These are phyloP conservation scores for Cichorium intybus DNA, from an alignment of 140 eudicot genomes.

Conservation along the genomic window DNA sequence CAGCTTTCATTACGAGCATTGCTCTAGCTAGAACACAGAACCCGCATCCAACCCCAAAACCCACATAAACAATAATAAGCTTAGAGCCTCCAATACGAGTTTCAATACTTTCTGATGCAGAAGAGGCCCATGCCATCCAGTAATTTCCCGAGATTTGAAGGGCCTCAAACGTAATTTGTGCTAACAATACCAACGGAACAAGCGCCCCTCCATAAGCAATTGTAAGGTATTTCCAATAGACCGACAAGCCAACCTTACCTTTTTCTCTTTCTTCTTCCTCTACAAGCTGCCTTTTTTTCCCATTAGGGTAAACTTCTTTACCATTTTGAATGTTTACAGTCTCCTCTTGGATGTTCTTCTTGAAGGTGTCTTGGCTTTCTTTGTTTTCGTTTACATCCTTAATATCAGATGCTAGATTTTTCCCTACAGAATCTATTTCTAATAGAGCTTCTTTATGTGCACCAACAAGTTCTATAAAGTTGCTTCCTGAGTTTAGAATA, in stretches of 20 bases:
- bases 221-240: conserved; percentile 82
- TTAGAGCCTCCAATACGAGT: conserved; percentile 18
- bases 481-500: conserved; percentile 61
- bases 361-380: neutral
- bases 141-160: conserved; percentile 81
- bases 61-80: conserved; percentile 59
- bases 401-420: conserved; percentile 1
- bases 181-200: conserved; percentile 58
- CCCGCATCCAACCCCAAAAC: conserved; percentile 67
- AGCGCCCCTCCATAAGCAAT: conserved; percentile 80
- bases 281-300: conserved; percentile 56
- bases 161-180: conserved; percentile 54
- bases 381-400: conserved; percentile 5
- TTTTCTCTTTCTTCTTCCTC: conserved; percentile 87
- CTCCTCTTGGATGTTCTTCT: conserved; percentile 12
- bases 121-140: conserved; percentile 95
- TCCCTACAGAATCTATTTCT: conserved; percentile 47
- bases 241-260: conserved; percentile 60
- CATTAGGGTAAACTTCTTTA: conserved; percentile 18
- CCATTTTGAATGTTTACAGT: conserved; percentile 23
- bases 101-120: conserved; percentile 40
- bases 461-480: conserved; percentile 79
- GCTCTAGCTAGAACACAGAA: conserved; percentile 64
- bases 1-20: conserved; percentile 41
- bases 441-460: conserved; percentile 80